Evolutionary conservation across 805 yeast genomes (phyloP).

Genomic region (Candida quercuum): DNA sequence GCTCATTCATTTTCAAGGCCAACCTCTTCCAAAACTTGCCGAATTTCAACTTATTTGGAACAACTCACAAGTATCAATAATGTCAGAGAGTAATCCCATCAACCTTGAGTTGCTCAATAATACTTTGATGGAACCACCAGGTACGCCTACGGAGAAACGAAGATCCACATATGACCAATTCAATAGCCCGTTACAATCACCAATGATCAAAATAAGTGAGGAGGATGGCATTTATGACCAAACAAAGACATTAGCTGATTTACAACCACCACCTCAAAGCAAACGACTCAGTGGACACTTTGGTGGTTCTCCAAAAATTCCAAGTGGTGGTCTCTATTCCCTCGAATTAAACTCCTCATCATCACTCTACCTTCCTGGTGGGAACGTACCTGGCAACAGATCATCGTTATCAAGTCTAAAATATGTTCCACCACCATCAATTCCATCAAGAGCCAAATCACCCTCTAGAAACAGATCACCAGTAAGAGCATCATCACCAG

Average conservation of each 20-base stretch:
- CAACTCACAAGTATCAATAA: too few relatives aligned
- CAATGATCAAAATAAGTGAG: conserved; percentile 25
- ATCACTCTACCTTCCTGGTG: conserved; percentile 21
- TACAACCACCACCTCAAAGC: conserved; percentile 13
- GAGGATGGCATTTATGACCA: conserved; percentile 9
- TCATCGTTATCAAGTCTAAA: conserved; percentile 20
- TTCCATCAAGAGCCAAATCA: conserved; percentile 23
- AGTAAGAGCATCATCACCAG: conserved; percentile 28
- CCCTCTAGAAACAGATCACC: conserved; percentile 25
- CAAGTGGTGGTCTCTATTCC: conserved; percentile 6
- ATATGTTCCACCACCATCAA: conserved; percentile 19
- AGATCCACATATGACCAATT: conserved; percentile 19
- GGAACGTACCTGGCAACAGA: conserved; percentile 24
- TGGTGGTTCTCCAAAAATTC: conserved; percentile 7
- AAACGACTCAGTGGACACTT: conserved; percentile 14
- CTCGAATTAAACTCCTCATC: conserved; percentile 18
- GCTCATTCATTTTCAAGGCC: too few relatives aligned
- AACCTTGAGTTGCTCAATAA: neutral
- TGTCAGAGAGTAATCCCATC: neutral
- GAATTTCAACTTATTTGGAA: too few relatives aligned
- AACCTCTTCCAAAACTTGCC: too few relatives aligned
- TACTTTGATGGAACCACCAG: conserved; percentile 2
- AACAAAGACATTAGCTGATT: conserved; percentile 9
- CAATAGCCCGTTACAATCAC: conserved; percentile 18
- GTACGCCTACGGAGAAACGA: conserved; percentile 17